Evolutionary conservation across 179 eudicot species (phyloP).

Genomic region (Silene coronaria): DNA sequence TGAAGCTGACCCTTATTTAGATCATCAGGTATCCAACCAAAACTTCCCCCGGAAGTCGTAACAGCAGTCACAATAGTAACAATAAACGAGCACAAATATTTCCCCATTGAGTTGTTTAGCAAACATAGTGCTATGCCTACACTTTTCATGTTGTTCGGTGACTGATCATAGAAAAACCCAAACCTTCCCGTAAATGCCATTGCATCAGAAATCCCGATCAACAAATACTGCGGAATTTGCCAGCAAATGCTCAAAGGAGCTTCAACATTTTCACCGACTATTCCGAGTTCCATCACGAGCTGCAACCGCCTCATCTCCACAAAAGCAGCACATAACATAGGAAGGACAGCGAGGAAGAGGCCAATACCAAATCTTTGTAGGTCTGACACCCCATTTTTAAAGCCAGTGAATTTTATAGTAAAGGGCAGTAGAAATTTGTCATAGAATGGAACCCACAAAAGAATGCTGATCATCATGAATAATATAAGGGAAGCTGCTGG

Average conservation of each 20-base stretch:
- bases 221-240: constrained; percentile 26
- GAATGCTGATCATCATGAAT: constrained; percentile 21
- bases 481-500: constrained; percentile 29
- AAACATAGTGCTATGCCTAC: constrained; percentile 26
- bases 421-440: constrained; percentile 23
- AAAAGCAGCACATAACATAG: constrained; percentile 28
- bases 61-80: constrained; percentile 19
- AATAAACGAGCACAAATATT: constrained; percentile 28
- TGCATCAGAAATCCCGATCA: constrained; percentile 30
- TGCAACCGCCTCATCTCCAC: constrained; percentile 22
- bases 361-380: constrained; percentile 29
- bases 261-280: constrained; percentile 3
- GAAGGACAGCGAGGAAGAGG: constrained; percentile 25
- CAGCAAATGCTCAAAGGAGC: constrained; percentile 29
- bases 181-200: constrained; percentile 21
- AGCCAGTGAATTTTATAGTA: constrained; percentile 24
- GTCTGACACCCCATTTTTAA: constrained; percentile 25
- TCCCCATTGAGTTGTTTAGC: constrained; percentile 21
- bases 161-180: constrained; percentile 29
- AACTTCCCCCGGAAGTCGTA: constrained; percentile 18
- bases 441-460: constrained; percentile 26
- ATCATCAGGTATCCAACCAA: constrained; percentile 32
- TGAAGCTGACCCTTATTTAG: constrained; percentile 27
- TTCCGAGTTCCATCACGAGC: constrained; percentile 17
- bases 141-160: constrained; percentile 32